Evolutionary conservation across 192 early-diverging fungal genomes (phyloP).

Genomic region (Coemansia sp.): DNA sequence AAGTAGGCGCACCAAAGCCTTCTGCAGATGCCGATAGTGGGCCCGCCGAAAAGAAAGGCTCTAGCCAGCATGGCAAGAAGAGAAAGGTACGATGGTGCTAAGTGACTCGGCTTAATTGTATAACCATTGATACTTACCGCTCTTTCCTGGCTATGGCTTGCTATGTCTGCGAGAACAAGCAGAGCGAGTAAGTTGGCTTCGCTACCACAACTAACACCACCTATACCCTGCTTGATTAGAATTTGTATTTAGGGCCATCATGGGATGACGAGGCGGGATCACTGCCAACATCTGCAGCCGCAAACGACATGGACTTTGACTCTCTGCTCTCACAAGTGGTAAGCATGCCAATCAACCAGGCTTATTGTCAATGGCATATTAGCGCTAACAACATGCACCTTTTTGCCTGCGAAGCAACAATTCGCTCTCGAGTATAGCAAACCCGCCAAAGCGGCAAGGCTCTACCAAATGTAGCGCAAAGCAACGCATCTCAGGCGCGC

Average conservation of each 20-base stretch:
- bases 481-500: background rate
- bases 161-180: background rate
- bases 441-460: background rate
- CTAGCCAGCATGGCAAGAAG: slow-evolving; percentile 28
- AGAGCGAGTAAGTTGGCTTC: background rate
- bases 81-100: slow-evolving; percentile 29
- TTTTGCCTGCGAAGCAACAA: background rate
- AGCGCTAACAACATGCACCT: background rate
- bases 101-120: background rate
- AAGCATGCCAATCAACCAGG: slow-evolving; percentile 1
- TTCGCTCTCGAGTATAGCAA: background rate
- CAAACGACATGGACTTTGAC: slow-evolving; percentile 47
- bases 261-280: slow-evolving; percentile 50
- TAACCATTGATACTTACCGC: background rate
- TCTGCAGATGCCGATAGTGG: background rate
- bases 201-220: background rate
- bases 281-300: slow-evolving; percentile 34
- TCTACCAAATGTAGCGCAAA: background rate
- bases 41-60: slow-evolving; percentile 2
- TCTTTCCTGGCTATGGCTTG: background rate
- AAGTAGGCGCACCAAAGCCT: background rate
- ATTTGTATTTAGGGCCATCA: slow-evolving; percentile 39
- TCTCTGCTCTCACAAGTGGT: slow-evolving; percentile 46
- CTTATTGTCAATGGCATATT: background rate
- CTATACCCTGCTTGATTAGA: slow-evolving; percentile 12